Conservation (phyloP, 805 yeast genomes). For the Candida patagonica region DNA sequence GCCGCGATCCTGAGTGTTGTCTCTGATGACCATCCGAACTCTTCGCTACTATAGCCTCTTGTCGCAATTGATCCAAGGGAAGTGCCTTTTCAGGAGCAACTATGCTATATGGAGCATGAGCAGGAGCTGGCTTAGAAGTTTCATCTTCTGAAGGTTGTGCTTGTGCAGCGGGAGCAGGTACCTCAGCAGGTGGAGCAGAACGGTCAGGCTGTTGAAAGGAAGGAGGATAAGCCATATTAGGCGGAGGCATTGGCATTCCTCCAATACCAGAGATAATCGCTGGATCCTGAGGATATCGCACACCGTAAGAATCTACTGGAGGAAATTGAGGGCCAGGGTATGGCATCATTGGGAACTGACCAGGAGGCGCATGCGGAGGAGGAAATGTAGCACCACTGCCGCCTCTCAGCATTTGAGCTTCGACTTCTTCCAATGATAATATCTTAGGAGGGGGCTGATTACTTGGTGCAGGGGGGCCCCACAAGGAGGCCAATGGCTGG, state of each 20-base stretch:
- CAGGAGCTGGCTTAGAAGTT: slow-evolving; percentile 8
- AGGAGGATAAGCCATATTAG: neutral
- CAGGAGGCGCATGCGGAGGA: slow-evolving; percentile 15
- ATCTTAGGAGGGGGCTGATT: slow-evolving; percentile 33
- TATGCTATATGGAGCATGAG: slow-evolving; percentile 10
- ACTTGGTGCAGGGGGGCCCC: slow-evolving; percentile 38
- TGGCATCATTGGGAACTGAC: slow-evolving; percentile 6
- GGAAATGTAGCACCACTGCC: slow-evolving; percentile 27
- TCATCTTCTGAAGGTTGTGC: neutral
- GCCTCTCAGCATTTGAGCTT: slow-evolving; percentile 57
- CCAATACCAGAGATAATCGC: slow-evolving; percentile 7
- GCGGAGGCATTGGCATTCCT: slow-evolving; percentile 7
- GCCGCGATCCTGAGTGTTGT: too few species aligned
- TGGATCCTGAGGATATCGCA: slow-evolving; percentile 11
- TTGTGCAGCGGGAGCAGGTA: neutral
- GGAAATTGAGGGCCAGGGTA: slow-evolving; percentile 4
- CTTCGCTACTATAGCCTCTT: slow-evolving; percentile 13
- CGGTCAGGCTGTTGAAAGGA: slow-evolving; percentile 8
- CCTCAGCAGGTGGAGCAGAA: neutral
- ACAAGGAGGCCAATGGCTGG: slow-evolving; percentile 64
- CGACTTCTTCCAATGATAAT: slow-evolving; percentile 74
- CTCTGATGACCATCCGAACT: slow-evolving; percentile 14
- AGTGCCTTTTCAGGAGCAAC: slow-evolving; percentile 4
- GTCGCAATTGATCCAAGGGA: slow-evolving; percentile 15
- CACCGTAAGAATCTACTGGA: slow-evolving; percentile 3